Evolutionary conservation across 73 alveolate genomes (phyloP), one percentile per base, ranked within the genome.

Genomic region (Urostyla sp.): DNA sequence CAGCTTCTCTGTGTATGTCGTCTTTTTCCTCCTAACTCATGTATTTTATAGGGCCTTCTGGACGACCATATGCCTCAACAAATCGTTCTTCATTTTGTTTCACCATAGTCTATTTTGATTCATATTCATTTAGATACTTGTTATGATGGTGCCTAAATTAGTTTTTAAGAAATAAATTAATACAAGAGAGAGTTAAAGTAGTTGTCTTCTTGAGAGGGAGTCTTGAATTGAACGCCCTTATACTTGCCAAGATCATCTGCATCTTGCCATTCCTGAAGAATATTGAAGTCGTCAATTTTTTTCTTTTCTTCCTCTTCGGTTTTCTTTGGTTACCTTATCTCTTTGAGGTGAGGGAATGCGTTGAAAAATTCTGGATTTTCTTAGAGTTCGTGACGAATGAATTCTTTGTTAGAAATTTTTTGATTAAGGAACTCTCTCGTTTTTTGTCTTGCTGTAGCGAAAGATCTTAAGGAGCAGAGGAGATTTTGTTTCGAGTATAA

Each of bases 271-370:
- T n/a, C n/a, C n/a, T n/a, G n/a, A n/a, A n/a, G n/a, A n/a, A n/a
- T n/a, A n/a, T n/a, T n/a, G n/a, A 18, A n/a, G n/a, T 57, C 69
- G 43, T 75, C 73, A 23, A 75, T 32, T 24, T 4, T 72, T 20
- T 44, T 35, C 6, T 4, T 7, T 20, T 78, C 83, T 40, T 43
- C 54, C 27, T 36, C 34, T n/a, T 37, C 73, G 11, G 48, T 55
- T 8, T 56, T 60, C 10, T 34, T 66, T 20, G 79, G 36, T 32
- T 52, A 15, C 36, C n/a, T n/a, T n/a, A n/a, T n/a, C n/a, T n/a
- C n/a, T n/a, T n/a, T n/a, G n/a, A 74, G 67, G 59, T 88, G 86
- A 7, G 95, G 95, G 61, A 83, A 88, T 0, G 95, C 95, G 23
- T 88, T 80, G 80, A 63, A 67, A 78, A 88, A 88, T 37, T 82